Percentiles rank a stretch among this genome's conserved stretches.
Evolutionary conservation across 768 basidiomycete species (phyloP).

Genomic region (Naganishia antarctica): DNA sequence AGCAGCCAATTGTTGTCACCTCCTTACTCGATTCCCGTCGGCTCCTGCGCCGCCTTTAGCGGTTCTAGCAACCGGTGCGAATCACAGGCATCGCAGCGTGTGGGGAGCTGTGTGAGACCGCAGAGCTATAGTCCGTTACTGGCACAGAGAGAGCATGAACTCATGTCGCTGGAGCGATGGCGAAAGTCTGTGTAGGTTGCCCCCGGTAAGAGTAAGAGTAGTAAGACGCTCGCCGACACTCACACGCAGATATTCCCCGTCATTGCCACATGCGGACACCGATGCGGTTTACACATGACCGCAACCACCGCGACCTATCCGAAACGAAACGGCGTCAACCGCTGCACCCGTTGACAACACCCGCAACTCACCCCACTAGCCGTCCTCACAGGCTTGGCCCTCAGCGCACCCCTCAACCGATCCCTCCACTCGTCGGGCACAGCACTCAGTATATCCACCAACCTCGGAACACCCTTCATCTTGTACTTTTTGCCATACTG

Average conservation of each 20-base stretch:
- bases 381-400: constrained; percentile 88
- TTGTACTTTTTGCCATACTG: constrained; percentile 85
- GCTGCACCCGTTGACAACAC: constrained; percentile 89
- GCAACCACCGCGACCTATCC: constrained; percentile 98
- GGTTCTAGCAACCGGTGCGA: too few species aligned
- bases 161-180: too few species aligned
- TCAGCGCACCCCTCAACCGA: constrained; percentile 77
- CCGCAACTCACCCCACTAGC: constrained; percentile 53
- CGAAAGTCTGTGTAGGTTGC: too few species aligned
- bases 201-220: too few species aligned
- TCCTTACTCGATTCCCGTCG: too few species aligned
- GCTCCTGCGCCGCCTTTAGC: too few species aligned
- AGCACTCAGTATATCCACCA: constrained; percentile 97
- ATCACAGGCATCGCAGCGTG: too few species aligned
- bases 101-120: too few species aligned
- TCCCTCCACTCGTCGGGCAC: constrained; percentile 97
- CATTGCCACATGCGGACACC: constrained; percentile 99
- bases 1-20: too few species aligned
- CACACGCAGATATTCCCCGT: constrained; percentile 99
- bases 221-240: constrained; percentile 40
- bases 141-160: too few species aligned
- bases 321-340: too few species aligned
- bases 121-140: too few species aligned
- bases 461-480: constrained; percentile 77
- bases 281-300: constrained; percentile 99